These are phyloP conservation scores for Leptodermis oblonga DNA, from an alignment of 257 asterid genomes.

Conservation along the genomic window DNA sequence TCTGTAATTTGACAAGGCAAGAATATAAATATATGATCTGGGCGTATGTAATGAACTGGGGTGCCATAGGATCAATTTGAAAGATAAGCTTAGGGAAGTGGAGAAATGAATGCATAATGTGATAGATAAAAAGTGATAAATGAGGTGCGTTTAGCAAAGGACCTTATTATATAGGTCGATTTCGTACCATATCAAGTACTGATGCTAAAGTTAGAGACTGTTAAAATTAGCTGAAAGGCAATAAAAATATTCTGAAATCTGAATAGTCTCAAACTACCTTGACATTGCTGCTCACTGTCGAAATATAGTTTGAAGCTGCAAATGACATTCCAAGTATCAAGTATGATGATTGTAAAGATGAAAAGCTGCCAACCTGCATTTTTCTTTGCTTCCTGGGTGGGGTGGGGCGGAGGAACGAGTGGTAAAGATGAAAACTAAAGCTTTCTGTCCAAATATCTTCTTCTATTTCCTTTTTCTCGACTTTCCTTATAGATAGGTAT, in stretches of 20 bases:
- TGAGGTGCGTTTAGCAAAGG: neutral
- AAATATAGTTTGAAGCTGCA: neutral
- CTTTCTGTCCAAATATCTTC: neutral
- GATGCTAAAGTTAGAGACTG: neutral
- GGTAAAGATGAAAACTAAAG: neutral
- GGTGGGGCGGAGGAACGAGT: neutral
- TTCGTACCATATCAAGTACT: neutral
- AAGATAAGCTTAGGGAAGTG: no score
- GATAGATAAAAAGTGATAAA: neutral
- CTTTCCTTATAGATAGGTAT: no score
- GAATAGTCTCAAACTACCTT: no score
- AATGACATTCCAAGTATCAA: neutral
- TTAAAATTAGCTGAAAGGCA: neutral
- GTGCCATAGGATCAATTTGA: no score
- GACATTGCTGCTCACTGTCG: neutral
- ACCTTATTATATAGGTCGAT: neutral
- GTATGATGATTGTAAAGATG: neutral
- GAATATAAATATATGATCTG: neutral
- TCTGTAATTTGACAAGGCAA: neutral
- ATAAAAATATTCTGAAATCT: neutral
- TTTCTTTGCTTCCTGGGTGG: no score
- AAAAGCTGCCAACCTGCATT: no score
- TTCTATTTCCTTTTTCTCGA: no score
- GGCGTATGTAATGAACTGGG: no score
- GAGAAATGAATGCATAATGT: no score